Base-by-base conservation (phyloP, 2,329 filamentous ascomycete genomes). In the Monosporascus sp. region DNA sequence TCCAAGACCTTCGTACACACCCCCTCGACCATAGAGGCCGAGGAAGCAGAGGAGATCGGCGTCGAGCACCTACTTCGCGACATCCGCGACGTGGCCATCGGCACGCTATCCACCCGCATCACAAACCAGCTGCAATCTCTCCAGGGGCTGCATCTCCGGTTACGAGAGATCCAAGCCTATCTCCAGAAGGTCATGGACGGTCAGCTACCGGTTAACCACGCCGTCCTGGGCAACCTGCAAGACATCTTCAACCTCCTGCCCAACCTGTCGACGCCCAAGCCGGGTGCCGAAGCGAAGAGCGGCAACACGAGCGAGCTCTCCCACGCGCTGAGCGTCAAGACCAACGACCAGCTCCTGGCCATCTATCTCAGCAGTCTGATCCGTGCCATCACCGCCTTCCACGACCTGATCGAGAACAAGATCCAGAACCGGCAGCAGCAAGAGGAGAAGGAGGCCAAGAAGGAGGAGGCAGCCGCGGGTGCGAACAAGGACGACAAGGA, bases 351-450 rank as follows among this genome's bases (percentile, higher is more conserved):
- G 76, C 83, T 99, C 60, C 97, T 99, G 89, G 85, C 92, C 50
- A 97, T 99, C 70, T 99, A 99, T 73, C 80, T 99, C 51, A 96
- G 90, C 75, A 96, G 90, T 76, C 77, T 97, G 77, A 97, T 99
- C 73, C 84, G 94, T 56, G 94, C 94, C 53, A 99, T 99, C 68
- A 97, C 94, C 14, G 94, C 94, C 7, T 99, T 97, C 86, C 94
- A 99, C 72, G 94, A 99, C 70, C 76, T 99, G 62, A 99, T 99
- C 61, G 94, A 99, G 78, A 99, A 99, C 79, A 99, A 99, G 82
- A 97, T 97, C 62, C 93, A 97, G 77, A 99, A 99, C 75, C 84
- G 93, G 70, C 92, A 97, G 74, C 90, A 95, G 71, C 89, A 95
- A 67, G 94, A 97, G 68, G 94, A 99, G 67, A 93, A 93, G 75